Percentiles rank a stretch among this genome's conserved stretches.
These are phyloP conservation scores for Salvia miltiorrhiza DNA, from an alignment of 257 asterid species.

Conservation along the genomic window DNA sequence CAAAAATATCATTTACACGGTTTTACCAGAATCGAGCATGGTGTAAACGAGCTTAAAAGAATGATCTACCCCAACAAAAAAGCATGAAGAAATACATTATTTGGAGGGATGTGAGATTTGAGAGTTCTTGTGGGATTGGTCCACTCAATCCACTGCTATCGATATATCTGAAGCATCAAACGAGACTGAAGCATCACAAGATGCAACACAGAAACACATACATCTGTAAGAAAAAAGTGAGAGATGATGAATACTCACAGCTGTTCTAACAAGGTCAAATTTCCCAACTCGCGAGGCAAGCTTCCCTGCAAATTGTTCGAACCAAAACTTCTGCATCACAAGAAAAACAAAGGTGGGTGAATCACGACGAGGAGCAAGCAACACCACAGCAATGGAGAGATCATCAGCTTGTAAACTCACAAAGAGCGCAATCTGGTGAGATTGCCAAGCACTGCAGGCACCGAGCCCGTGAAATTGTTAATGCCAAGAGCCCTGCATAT, in stretches of 20 bases:
- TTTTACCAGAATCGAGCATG: not conserved
- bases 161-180: conserved; percentile 45
- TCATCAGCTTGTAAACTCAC: conserved; percentile 33
- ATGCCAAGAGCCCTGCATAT: conserved; percentile 54
- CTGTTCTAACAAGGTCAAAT: conserved; percentile 44
- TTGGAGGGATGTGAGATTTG: conserved; percentile 42
- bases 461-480: conserved; percentile 52
- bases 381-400: not conserved
- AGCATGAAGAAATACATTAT: conserved; percentile 39
- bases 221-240: not conserved
- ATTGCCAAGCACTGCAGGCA: conserved; percentile 56
- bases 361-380: not conserved
- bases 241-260: conserved; percentile 35
- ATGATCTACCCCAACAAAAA: no score
- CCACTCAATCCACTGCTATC: conserved; percentile 72
- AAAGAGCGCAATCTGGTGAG: conserved; percentile 41
- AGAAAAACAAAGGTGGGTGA: not conserved
- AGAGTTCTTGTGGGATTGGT: conserved; percentile 51
- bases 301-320: conserved; percentile 54
- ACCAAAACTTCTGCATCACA: conserved; percentile 46
- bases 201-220: not conserved
- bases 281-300: conserved; percentile 46
- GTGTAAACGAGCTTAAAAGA: not conserved
- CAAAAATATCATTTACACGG: conserved; percentile 8
- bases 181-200: not conserved